Evolutionary conservation across 768 basidiomycete species (phyloP).

Genomic region (Omphalotus guepiniiformis): DNA sequence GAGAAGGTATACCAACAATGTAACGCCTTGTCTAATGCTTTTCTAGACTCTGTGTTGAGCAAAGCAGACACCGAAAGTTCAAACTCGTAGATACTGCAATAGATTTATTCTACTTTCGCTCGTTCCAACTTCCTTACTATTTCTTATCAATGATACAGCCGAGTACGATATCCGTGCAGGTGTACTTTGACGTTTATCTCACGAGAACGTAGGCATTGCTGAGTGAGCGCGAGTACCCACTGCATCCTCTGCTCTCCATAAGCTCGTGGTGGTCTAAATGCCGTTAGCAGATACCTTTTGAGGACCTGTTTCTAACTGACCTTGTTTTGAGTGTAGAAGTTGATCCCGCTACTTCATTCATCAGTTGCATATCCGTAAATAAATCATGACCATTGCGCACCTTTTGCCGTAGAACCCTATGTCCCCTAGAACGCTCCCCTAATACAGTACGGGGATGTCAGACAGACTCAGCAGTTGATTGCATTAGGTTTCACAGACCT

Average conservation of each 20-base stretch:
- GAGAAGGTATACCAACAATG: conserved; percentile 80
- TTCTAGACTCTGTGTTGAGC: conserved; percentile 61
- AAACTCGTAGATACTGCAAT: neutral
- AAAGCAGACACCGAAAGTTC: conserved; percentile 17
- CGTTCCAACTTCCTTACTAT: neutral
- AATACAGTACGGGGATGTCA: neutral
- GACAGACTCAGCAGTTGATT: conserved; percentile 12
- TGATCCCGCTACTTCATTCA: conserved; percentile 87
- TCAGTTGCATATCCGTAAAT: too few species aligned
- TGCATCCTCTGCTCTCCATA: conserved; percentile 90
- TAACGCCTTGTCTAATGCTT: conserved; percentile 66
- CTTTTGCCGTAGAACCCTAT: conserved; percentile 90
- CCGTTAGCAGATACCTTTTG: neutral
- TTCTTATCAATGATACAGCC: neutral
- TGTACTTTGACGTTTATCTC: conserved; percentile 21
- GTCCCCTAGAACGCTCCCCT: conserved; percentile 79
- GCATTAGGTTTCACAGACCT: conserved; percentile 30
- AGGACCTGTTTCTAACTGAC: conserved; percentile 29
- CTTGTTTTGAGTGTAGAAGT: conserved; percentile 97
- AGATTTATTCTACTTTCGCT: neutral
- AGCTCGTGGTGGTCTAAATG: conserved; percentile 78
- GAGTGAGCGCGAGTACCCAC: conserved; percentile 76
- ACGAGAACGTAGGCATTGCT: conserved; percentile 80
- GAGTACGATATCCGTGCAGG: neutral
- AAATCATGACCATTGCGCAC: too few species aligned